Evolutionary conservation across 2,329 filamentous ascomycete species (phyloP).

Genomic region (Parastagonospora avenae): DNA sequence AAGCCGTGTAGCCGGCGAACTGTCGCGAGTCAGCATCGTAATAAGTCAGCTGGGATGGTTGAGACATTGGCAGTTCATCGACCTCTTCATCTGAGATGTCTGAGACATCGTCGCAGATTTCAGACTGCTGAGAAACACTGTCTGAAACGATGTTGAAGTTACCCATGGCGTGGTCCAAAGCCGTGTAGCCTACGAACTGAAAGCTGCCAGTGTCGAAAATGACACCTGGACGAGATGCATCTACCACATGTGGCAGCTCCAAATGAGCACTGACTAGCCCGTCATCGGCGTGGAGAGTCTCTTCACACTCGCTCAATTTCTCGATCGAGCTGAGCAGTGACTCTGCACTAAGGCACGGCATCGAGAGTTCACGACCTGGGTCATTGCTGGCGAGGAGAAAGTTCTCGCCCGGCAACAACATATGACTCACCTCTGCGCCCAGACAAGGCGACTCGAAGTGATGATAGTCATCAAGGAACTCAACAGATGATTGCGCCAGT

Average conservation of each 20-base stretch:
- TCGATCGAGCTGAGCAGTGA: not conserved
- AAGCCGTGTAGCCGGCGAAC: slow-evolving; percentile 5
- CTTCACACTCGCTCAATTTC: not conserved
- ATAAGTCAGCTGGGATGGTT: slow-evolving; percentile 1
- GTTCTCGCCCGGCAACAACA: slow-evolving; percentile 7
- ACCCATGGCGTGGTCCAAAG: not conserved
- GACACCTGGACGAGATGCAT: not conserved
- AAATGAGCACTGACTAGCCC: not conserved
- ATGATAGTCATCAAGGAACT: slow-evolving; percentile 5
- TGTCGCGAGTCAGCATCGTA: slow-evolving; percentile 9
- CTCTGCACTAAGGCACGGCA: not conserved
- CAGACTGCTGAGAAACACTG: not conserved
- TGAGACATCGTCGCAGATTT: not conserved
- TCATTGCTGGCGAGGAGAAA: not conserved
- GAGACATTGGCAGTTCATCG: not conserved
- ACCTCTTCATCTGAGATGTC: slow-evolving; percentile 2
- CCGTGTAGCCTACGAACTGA: not conserved
- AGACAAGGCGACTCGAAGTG: slow-evolving; percentile 7
- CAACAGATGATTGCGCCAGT: slow-evolving; percentile 6
- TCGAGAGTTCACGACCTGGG: not conserved
- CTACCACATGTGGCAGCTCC: not conserved
- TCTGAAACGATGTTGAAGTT: not conserved
- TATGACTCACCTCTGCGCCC: not conserved
- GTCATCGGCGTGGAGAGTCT: not conserved
- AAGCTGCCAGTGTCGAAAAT: not conserved